phyloP scores from a whole-genome alignment of 306 rosid species.

The Glycine latifolia region DNA sequence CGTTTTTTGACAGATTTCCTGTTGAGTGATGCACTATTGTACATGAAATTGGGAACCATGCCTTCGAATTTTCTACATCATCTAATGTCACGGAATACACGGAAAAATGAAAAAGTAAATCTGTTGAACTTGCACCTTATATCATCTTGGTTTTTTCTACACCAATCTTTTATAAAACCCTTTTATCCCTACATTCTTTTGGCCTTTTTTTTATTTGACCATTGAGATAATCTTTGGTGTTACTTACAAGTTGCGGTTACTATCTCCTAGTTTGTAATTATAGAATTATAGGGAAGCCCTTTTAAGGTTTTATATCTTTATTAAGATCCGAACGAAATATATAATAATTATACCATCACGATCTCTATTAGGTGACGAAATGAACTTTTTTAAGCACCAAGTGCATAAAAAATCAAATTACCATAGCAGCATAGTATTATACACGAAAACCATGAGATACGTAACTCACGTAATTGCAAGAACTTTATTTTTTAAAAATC shows the following conservation, averaged over 20 bases:
- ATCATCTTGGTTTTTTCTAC: not conserved
- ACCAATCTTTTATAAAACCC: not conserved
- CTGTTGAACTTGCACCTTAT: not conserved
- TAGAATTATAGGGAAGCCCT: too few relatives aligned
- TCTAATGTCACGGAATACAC: not conserved
- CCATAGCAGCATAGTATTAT: too few relatives aligned
- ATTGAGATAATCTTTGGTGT: conserved; percentile 26
- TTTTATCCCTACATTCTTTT: not conserved
- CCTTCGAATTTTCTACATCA: conserved; percentile 9
- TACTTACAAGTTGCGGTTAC: not conserved
- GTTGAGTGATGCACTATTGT: not conserved
- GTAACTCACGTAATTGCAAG: not conserved
- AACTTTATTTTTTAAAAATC: not conserved
- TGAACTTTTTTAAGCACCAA: not conserved
- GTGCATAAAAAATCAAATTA: not conserved
- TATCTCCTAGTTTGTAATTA: not conserved
- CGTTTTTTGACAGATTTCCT: conserved; percentile 4
- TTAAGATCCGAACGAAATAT: too few relatives aligned
- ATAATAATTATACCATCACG: too few relatives aligned
- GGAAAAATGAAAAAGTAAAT: not conserved
- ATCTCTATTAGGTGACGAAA: not conserved
- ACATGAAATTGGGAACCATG: conserved; percentile 25
- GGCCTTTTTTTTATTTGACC: not conserved
- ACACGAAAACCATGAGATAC: not conserved
- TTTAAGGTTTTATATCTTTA: too few relatives aligned